Evolutionary conservation across 2,329 filamentous ascomycete genomes (phyloP).

Genomic region (Podosphaera xanthii): DNA sequence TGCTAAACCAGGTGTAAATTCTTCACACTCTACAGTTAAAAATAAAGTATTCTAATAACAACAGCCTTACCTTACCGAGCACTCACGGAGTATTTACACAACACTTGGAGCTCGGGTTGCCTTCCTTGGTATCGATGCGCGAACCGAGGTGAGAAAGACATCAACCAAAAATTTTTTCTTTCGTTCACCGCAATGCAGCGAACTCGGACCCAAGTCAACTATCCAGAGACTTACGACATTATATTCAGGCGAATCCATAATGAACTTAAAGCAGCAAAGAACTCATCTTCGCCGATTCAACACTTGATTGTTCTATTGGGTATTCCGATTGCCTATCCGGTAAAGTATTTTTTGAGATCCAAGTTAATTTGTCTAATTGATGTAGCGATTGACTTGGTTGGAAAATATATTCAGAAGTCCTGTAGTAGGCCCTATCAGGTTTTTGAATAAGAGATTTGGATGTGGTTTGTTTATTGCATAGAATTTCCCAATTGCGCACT

Average conservation of each 20-base stretch:
- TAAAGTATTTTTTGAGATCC: conserved; percentile 13
- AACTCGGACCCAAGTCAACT: conserved; percentile 84
- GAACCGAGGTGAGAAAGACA: conserved; percentile 37
- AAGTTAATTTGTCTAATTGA: conserved; percentile 1
- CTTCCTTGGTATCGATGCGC: conserved; percentile 74
- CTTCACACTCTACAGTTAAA: not conserved
- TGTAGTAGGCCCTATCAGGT: conserved; percentile 67
- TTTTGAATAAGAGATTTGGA: conserved; percentile 78
- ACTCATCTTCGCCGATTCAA: conserved; percentile 52
- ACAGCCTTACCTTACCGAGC: conserved; percentile 65
- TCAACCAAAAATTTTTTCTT: not conserved
- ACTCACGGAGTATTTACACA: conserved; percentile 70
- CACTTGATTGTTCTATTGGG: conserved; percentile 75
- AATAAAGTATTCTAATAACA: conserved; percentile 1
- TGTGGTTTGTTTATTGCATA: conserved; percentile 22
- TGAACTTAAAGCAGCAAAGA: conserved; percentile 48
- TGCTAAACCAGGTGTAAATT: conserved; percentile 28
- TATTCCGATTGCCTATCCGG: conserved; percentile 67
- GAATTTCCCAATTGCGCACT: conserved; percentile 1
- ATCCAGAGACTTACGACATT: conserved; percentile 68
- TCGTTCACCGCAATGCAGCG: conserved; percentile 21
- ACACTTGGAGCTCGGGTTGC: conserved; percentile 62
- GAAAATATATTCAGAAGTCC: conserved; percentile 81
- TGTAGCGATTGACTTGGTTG: conserved; percentile 69
- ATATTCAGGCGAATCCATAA: conserved; percentile 55